Evolutionary conservation across 805 yeast genomes (phyloP).

Genomic region (Myxozyma vanderwaltii): DNA sequence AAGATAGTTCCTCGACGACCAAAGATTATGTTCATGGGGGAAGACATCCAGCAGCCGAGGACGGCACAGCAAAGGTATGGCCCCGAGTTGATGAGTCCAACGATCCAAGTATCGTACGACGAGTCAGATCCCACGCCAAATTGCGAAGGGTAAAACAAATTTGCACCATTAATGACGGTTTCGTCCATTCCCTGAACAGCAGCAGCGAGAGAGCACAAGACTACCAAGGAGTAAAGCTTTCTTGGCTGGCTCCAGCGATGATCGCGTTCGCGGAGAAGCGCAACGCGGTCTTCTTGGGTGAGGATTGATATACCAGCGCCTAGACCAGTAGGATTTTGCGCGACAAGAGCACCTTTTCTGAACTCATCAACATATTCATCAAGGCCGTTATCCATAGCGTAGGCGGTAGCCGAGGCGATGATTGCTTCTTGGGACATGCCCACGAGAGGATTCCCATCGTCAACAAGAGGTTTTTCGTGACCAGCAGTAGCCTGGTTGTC

Average conservation of each 20-base stretch:
- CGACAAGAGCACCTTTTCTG: conserved; percentile 57
- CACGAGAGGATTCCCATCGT: conserved; percentile 37
- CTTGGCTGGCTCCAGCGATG: conserved; percentile 52
- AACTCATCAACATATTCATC: conserved; percentile 38
- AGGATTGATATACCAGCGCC: conserved; percentile 48
- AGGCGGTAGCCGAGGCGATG: conserved; percentile 35
- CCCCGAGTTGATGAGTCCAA: conserved; percentile 65
- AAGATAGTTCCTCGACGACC: conserved; percentile 67
- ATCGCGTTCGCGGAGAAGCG: conserved; percentile 49
- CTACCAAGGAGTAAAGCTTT: conserved; percentile 51
- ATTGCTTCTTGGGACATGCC: conserved; percentile 36
- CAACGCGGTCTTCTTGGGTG: conserved; percentile 42
- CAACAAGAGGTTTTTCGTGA: conserved; percentile 5
- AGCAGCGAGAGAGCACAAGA: conserved; percentile 64
- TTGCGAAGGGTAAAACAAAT: conserved; percentile 52
- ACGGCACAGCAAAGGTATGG: conserved; percentile 64
- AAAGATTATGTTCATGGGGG: conserved; percentile 51
- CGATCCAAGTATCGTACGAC: conserved; percentile 44
- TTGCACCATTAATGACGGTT: conserved; percentile 70
- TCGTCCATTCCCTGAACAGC: conserved; percentile 79
- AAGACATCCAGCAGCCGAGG: conserved; percentile 60
- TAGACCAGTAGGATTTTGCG: conserved; percentile 50
- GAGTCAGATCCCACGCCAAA: conserved; percentile 49
- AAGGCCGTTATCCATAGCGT: conserved; percentile 38
- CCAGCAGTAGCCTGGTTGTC: not conserved